phyloP scores from a whole-genome alignment of 768 basidiomycete genomes.

The Agaricus blazei region DNA sequence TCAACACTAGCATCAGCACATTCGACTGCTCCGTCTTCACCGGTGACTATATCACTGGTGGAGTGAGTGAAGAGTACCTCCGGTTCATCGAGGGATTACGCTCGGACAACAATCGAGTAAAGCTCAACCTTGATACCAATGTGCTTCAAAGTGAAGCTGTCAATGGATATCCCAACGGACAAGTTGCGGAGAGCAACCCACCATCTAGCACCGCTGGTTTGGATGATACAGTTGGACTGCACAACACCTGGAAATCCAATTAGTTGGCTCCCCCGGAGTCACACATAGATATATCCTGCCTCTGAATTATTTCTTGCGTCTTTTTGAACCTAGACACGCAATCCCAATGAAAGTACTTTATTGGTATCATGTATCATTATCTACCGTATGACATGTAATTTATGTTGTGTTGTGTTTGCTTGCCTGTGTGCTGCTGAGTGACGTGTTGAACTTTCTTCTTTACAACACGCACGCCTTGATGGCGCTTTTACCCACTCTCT shows the following conservation, averaged over 20 bases:
- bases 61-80: conserved; percentile 82
- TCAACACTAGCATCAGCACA: conserved; percentile 67
- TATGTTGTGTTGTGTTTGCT: background rate
- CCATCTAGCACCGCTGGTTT: conserved; percentile 36
- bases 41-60: conserved; percentile 94
- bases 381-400: background rate
- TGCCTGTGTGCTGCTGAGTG: background rate
- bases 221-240: conserved; percentile 75
- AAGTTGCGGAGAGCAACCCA: conserved; percentile 28
- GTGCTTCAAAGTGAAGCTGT: conserved; percentile 31
- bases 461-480: background rate
- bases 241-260: conserved; percentile 48
- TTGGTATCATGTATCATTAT: conserved; percentile 6
- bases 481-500: background rate
- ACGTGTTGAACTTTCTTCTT: no score
- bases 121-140: conserved; percentile 29
- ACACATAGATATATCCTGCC: background rate
- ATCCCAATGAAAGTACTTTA: conserved; percentile 4
- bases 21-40: conserved; percentile 99
- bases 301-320: background rate
- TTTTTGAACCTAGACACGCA: background rate
- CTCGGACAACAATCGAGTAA: conserved; percentile 75
- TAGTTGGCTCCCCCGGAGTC: background rate
- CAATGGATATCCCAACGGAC: conserved; percentile 14
- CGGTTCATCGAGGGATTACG: conserved; percentile 67